Evolutionary conservation across 1,284 basidiomycete species (phyloP).

Genomic region (Cryptococcus maquisensis): DNA sequence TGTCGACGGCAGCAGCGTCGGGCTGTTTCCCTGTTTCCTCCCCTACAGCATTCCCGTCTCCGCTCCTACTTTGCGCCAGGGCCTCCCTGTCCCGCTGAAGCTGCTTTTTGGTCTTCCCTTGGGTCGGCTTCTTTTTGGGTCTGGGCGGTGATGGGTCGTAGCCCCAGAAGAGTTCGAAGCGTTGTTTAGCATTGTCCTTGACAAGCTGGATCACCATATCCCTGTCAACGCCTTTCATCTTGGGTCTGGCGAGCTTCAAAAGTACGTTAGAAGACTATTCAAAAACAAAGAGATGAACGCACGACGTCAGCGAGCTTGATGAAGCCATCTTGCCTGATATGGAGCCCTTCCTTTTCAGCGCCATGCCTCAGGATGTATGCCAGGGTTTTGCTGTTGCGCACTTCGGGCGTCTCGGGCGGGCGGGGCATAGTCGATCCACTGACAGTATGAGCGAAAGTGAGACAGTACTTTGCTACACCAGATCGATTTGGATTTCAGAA

Average conservation of each 20-base stretch:
- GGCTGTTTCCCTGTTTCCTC: constrained; percentile 3
- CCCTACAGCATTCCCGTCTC: not conserved
- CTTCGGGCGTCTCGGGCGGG: constrained; percentile 50
- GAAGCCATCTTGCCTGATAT: constrained; percentile 74
- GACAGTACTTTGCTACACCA: not conserved
- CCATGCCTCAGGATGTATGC: constrained; percentile 83
- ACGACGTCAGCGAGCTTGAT: constrained; percentile 70
- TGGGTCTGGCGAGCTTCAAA: constrained; percentile 56
- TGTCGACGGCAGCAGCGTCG: constrained; percentile 25
- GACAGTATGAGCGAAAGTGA: not conserved
- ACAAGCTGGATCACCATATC: constrained; percentile 66
- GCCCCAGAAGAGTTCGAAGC: constrained; percentile 67
- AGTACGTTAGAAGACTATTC: not conserved
- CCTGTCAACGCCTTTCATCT: constrained; percentile 57
- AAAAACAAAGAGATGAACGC: constrained; percentile 37
- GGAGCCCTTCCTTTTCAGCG: constrained; percentile 66
- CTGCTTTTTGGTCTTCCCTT: constrained; percentile 16
- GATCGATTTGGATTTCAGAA: not conserved
- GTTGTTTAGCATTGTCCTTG: constrained; percentile 66
- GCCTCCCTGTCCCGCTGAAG: constrained; percentile 12
- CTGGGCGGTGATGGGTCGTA: constrained; percentile 49
- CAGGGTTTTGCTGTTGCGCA: constrained; percentile 67
- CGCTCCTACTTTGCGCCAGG: not conserved
- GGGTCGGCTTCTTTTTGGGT: constrained; percentile 26
- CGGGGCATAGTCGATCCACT: constrained; percentile 30